These are phyloP conservation scores for Anthracocystis panici-leucophaei DNA, from an alignment of 1,284 basidiomycete species.

Conservation along the genomic window DNA sequence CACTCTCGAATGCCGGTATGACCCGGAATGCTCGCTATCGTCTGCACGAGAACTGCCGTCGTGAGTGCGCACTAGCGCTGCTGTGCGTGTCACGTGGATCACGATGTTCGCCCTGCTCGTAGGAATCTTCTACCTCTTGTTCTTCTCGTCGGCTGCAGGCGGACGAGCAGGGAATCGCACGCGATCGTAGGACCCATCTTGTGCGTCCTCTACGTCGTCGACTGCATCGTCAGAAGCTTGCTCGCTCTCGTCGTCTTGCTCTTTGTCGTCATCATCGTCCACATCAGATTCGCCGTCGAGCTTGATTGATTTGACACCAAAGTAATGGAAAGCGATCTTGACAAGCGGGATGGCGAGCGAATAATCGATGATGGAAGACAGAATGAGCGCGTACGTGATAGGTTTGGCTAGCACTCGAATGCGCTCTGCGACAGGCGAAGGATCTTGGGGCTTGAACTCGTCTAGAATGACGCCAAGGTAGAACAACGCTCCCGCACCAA, in stretches of 20 bases:
- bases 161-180: no score
- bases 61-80: slow-evolving; percentile 15
- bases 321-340: slow-evolving; percentile 51
- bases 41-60: slow-evolving; percentile 30
- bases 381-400: slow-evolving; percentile 55
- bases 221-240: neutral
- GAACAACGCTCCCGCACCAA: slow-evolving; percentile 70
- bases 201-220: neutral
- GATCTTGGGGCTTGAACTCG: slow-evolving; percentile 49
- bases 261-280: slow-evolving; percentile 18
- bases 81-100: slow-evolving; percentile 20
- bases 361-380: slow-evolving; percentile 56
- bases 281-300: slow-evolving; percentile 39
- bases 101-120: slow-evolving; percentile 43
- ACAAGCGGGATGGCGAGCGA: slow-evolving; percentile 57
- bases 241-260: slow-evolving; percentile 15
- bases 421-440: slow-evolving; percentile 24
- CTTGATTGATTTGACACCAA: slow-evolving; percentile 52
- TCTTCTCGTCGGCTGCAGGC: slow-evolving; percentile 28
- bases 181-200: slow-evolving; percentile 3
- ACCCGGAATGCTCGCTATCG: slow-evolving; percentile 24
- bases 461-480: slow-evolving; percentile 53
- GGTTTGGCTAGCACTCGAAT: slow-evolving; percentile 58
- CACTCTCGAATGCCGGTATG: slow-evolving; percentile 38
- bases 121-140: slow-evolving; percentile 21